Evolutionary conservation across 1,284 basidiomycete genomes (phyloP).

Genomic region (Pascua sp.): DNA sequence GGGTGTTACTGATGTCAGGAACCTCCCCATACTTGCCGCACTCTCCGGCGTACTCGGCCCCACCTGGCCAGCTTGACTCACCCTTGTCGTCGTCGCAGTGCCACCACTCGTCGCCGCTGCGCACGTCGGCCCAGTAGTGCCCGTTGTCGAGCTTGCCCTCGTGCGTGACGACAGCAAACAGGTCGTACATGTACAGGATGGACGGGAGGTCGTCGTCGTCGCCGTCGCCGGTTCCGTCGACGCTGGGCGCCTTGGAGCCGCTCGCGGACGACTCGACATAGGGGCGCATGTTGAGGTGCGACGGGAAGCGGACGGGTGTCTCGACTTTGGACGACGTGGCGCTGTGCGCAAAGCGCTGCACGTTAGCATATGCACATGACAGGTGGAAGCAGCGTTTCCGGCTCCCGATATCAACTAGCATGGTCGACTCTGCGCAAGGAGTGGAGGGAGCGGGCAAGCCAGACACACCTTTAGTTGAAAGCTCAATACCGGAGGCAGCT

Average conservation of each 20-base stretch:
- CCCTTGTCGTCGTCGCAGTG: constrained; percentile 89
- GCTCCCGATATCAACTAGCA: no score
- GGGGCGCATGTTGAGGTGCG: constrained; percentile 79
- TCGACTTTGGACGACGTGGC: constrained; percentile 80
- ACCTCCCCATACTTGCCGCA: neutral
- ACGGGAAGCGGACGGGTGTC: constrained; percentile 74
- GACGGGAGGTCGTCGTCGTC: constrained; percentile 50
- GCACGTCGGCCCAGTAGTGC: constrained; percentile 61
- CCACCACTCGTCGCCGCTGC: constrained; percentile 67
- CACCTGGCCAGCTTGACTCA: constrained; percentile 48
- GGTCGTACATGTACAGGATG: constrained; percentile 80
- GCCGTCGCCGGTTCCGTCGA: constrained; percentile 2
- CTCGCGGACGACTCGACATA: constrained; percentile 57
- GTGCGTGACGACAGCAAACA: constrained; percentile 91
- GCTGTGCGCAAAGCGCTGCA: constrained; percentile 77
- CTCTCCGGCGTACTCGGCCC: neutral
- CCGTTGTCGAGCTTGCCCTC: constrained; percentile 93
- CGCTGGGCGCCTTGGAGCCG: constrained; percentile 9
- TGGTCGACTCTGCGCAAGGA: neutral
- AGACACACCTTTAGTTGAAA: constrained; percentile 76
- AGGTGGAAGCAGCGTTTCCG: no score
- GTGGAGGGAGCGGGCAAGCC: constrained; percentile 48
- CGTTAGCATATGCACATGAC: constrained; percentile 49
- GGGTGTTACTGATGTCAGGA: constrained; percentile 55
- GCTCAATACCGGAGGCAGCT: constrained; percentile 83